Evolutionary conservation across 2,329 filamentous ascomycete genomes (phyloP).

Genomic region (Penicillium sp.): DNA sequence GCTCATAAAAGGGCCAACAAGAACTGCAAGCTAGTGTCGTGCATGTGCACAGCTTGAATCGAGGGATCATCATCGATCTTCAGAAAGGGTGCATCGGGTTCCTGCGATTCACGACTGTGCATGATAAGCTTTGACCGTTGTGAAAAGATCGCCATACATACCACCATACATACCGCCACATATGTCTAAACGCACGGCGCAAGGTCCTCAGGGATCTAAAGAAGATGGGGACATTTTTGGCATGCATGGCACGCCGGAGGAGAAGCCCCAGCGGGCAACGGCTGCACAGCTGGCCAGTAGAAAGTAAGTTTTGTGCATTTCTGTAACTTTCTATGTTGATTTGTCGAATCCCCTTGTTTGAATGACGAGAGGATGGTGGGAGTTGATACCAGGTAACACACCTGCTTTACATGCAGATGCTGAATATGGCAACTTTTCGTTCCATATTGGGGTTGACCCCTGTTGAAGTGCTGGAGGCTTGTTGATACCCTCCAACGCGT

Average conservation of each 20-base stretch:
- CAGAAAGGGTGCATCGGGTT: constrained; percentile 2
- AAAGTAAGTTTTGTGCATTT: constrained; percentile 49
- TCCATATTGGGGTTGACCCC: not conserved
- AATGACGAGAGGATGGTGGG: not conserved
- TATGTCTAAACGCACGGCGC: constrained; percentile 44
- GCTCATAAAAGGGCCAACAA: not conserved
- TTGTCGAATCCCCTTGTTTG: not conserved
- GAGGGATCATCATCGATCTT: constrained; percentile 1
- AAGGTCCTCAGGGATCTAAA: constrained; percentile 38
- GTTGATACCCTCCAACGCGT: not conserved
- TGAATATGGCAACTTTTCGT: not conserved
- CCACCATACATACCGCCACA: not conserved
- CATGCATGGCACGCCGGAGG: constrained; percentile 44
- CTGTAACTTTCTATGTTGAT: not conserved
- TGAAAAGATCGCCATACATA: not conserved
- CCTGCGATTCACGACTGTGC: not conserved
- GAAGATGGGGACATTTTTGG: constrained; percentile 33
- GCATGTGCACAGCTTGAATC: constrained; percentile 1
- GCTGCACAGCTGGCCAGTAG: constrained; percentile 55
- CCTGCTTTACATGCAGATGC: not conserved
- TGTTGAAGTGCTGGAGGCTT: not conserved
- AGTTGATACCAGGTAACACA: not conserved
- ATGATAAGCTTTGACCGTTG: constrained; percentile 1
- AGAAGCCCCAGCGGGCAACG: constrained; percentile 52
- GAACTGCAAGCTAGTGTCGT: not conserved